Evolutionary conservation across 495 filamentous ascomycete species (phyloP), one percentile per base, ranked within the genome.

Genomic region (Bryoglossum gracile): DNA sequence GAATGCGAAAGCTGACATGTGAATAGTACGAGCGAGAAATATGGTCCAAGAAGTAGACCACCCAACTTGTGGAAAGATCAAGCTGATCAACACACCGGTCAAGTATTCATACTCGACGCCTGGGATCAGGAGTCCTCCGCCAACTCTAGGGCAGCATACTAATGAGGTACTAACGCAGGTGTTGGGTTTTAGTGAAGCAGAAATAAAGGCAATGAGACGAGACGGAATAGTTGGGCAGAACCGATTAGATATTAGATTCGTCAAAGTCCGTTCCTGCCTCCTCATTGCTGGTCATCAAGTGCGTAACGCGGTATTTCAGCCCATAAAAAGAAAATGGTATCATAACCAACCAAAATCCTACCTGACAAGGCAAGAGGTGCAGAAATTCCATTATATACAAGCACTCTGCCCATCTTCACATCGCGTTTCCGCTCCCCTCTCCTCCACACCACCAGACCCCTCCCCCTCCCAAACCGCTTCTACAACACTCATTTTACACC

Each of bases 31-130:
- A 43, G 91, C 91, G 21, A 73, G 92, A 44, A 72, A 81, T 37
- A 97, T 98, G 92, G 83, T 98, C 8, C 76, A 82, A 5, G 86
- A 91, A 56, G 69, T 96, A n/a, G 79, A 95, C 1, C 92, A 98
- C 62, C 79, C 77, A 3, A 66, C 70, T 3, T 94, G 89, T 60
- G 92, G 92, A 1, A 78, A 81, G 2, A 86, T 97, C 52, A 90
- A 89, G 66, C 57, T 97, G 43, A 80, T 98, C 24, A 95, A 92
- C 59, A 89, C 91, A 14, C 92, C 92, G 0, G 81, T 98, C 53
- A 98, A 98, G 65, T 96, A 88, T 65, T 10, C 77, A 87, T 45
- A 82, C 82, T 10, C 46, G 11, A 78, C 72, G 45, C 87, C 91
- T 1, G 73, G 81, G 14, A 77, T 94, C 11, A 71, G 91, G 3